A percentile compares a stretch with the other conserved stretches of the same genome.
These are phyloP conservation scores for Starmerella ratchasimensis DNA, from an alignment of 805 yeast species.

Conservation along the genomic window DNA sequence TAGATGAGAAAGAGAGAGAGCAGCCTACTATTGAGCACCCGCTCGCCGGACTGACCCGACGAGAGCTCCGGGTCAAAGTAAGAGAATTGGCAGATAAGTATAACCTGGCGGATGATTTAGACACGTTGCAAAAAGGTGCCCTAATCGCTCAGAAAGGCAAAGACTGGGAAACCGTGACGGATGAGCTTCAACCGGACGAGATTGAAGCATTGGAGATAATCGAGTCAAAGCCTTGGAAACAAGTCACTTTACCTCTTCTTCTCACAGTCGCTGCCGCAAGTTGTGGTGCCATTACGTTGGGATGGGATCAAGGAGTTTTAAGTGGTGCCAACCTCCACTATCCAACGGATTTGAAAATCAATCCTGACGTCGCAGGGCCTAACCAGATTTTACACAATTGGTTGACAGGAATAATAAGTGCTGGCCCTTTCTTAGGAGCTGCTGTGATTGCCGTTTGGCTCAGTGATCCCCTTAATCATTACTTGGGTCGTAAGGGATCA, in stretches of 20 bases:
- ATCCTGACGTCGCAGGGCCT: slow-evolving; percentile 13
- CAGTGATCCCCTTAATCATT: slow-evolving; percentile 38
- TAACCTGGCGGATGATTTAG: slow-evolving; percentile 19
- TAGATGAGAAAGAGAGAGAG: not conserved
- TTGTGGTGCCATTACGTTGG: slow-evolving; percentile 55
- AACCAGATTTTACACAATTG: slow-evolving; percentile 24
- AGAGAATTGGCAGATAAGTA: slow-evolving; percentile 10
- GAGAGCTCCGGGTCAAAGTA: slow-evolving; percentile 8
- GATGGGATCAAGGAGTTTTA: slow-evolving; percentile 60
- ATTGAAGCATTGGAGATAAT: slow-evolving; percentile 30
- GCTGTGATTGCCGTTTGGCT: slow-evolving; percentile 39
- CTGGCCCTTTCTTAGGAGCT: slow-evolving; percentile 45
- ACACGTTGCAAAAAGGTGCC: slow-evolving; percentile 33
- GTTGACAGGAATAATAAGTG: slow-evolving; percentile 47
- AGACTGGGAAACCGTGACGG: slow-evolving; percentile 20
- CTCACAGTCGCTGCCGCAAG: slow-evolving; percentile 46
- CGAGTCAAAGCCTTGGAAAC: slow-evolving; percentile 35
- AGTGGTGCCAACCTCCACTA: slow-evolving; percentile 52
- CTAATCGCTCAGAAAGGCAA: slow-evolving; percentile 38
- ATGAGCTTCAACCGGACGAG: slow-evolving; percentile 23
- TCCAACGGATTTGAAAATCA: slow-evolving; percentile 33
- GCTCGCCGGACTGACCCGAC: slow-evolving; percentile 7
- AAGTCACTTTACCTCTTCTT: slow-evolving; percentile 29
- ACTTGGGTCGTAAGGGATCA: slow-evolving; percentile 43
- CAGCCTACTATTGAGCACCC: slow-evolving; percentile 12